phyloP scores from a whole-genome alignment of 257 asterid species.

The Cordia subcordata region DNA sequence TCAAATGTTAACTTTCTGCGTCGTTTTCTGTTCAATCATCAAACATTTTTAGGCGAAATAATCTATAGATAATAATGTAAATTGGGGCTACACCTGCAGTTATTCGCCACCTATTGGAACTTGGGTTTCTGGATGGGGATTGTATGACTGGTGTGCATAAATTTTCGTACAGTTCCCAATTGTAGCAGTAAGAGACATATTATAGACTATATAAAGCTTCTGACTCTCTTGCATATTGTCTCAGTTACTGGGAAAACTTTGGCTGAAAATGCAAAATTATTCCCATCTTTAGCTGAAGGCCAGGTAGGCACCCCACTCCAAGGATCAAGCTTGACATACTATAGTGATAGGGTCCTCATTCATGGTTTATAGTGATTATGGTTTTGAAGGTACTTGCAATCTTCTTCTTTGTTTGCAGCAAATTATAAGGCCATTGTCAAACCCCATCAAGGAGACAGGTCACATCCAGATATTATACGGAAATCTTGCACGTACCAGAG shows the following conservation, averaged over 20 bases:
- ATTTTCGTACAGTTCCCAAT: background rate
- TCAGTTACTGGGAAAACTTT: conserved; percentile 84
- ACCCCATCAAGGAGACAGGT: conserved; percentile 89
- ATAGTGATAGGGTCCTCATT: background rate
- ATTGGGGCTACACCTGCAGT: conserved; percentile 98
- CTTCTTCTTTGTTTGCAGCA: conserved; percentile 45
- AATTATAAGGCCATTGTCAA: conserved; percentile 76
- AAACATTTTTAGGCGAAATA: background rate
- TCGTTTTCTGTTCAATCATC: conserved; percentile 5
- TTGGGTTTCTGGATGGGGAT: conserved; percentile 70
- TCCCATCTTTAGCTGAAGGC: conserved; percentile 68
- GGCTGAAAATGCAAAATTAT: conserved; percentile 87
- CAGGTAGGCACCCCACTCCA: conserved; percentile 47
- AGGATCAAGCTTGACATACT: background rate
- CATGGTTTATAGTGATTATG: background rate
- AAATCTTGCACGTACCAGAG: conserved; percentile 90
- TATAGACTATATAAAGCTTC: conserved; percentile 2
- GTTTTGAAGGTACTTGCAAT: background rate
- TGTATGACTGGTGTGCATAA: conserved; percentile 65
- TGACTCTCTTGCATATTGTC: conserved; percentile 3
- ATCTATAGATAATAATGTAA: conserved; percentile 25
- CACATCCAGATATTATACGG: conserved; percentile 92
- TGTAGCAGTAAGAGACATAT: conserved; percentile 1
- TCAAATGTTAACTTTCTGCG: conserved; percentile 1
- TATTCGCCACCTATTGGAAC: conserved; percentile 70